phyloP scores from a whole-genome alignment of 768 basidiomycete genomes.

The Mycena amicta region DNA sequence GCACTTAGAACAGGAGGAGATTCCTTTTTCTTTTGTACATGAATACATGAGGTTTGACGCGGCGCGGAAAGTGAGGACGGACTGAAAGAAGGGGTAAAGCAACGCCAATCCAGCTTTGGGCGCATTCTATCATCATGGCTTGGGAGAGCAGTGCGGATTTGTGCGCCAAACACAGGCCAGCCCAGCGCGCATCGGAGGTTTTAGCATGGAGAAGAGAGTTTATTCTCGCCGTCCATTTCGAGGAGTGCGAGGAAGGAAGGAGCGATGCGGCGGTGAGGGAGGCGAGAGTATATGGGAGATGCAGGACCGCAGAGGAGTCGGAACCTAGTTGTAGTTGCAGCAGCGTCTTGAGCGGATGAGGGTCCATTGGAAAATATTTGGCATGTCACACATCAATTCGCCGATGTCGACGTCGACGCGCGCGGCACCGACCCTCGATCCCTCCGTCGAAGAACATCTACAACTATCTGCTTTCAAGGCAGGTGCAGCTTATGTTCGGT shows the following conservation, averaged over 20 bases:
- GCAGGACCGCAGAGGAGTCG: conserved; percentile 59
- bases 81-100: conserved; percentile 72
- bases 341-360: conserved; percentile 61
- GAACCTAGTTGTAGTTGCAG: conserved; percentile 75
- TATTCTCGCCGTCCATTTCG: conserved; percentile 78
- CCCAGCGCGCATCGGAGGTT: conserved; percentile 77
- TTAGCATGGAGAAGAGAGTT: conserved; percentile 78
- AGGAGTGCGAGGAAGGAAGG: conserved; percentile 61
- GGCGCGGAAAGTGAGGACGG: conserved; percentile 39
- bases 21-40: conserved; percentile 63
- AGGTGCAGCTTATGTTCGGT: neutral
- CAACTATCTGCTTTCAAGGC: conserved; percentile 61
- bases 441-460: conserved; percentile 54
- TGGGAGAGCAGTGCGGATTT: conserved; percentile 63
- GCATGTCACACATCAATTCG: conserved; percentile 15
- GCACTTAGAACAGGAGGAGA: conserved; percentile 60
- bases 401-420: conserved; percentile 20
- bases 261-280: conserved; percentile 57
- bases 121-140: conserved; percentile 64
- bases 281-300: conserved; percentile 62
- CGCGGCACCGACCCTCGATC: conserved; percentile 43
- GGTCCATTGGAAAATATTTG: conserved; percentile 41
- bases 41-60: conserved; percentile 27
- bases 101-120: conserved; percentile 71
- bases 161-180: conserved; percentile 74